These are phyloP conservation scores for Xerocomus nothofagi DNA, from an alignment of 1,284 basidiomycete species.

Conservation along the genomic window DNA sequence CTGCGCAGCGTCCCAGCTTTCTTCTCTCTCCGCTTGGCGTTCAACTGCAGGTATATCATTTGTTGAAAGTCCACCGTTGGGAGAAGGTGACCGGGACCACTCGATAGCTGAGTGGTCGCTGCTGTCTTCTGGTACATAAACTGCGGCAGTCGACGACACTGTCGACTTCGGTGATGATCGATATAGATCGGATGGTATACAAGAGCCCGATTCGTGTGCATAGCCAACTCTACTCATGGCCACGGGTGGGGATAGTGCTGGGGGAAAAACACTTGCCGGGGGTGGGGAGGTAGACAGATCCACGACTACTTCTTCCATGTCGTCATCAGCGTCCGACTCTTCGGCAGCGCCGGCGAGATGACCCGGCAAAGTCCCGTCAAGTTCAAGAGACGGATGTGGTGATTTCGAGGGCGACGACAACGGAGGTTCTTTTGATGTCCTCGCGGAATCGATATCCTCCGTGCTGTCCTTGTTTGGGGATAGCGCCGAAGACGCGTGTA, in stretches of 20 bases:
- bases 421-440: constrained; percentile 6
- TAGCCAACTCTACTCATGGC: constrained; percentile 12
- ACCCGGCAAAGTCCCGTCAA: neutral
- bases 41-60: constrained; percentile 1
- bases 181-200: constrained; percentile 6
- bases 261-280: neutral
- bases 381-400: constrained; percentile 1
- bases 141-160: constrained; percentile 23
- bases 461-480: neutral
- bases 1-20: constrained; percentile 68
- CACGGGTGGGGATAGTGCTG: constrained; percentile 18
- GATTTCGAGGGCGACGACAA: constrained; percentile 1
- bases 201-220: constrained; percentile 2
- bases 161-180: constrained; percentile 12
- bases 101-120: constrained; percentile 34
- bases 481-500: neutral
- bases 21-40: constrained; percentile 22
- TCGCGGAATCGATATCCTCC: neutral
- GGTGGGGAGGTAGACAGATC: constrained; percentile 1
- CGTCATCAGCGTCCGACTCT: constrained; percentile 28
- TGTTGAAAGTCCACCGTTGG: constrained; percentile 7
- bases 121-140: constrained; percentile 18
- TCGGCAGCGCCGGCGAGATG: constrained; percentile 6
- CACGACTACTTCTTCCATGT: constrained; percentile 30
- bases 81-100: constrained; percentile 50